Evolutionary conservation across 352 stramenopile genomes (phyloP), one percentile per base, ranked within the genome.

Genomic region (Pythium insidiosum): DNA sequence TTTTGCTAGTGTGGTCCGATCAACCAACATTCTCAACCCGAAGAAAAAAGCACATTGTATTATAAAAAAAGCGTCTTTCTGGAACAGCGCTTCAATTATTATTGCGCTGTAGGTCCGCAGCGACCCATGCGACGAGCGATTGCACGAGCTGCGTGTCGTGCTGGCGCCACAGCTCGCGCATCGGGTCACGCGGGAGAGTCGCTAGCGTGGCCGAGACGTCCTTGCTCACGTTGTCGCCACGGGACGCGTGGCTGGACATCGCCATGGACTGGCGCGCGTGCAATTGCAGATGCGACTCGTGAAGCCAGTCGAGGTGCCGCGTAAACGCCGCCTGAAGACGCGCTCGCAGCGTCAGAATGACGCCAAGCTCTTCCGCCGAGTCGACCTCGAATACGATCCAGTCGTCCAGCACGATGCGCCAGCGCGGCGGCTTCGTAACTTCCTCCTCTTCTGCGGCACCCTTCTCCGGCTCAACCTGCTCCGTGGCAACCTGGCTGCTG

Each of bases 301-400:
- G 70, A 19, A 88, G 51, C 12, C 72, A 70, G 36, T 83, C 63
- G 22, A 90, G 59, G 49, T 90, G 75, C 24, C 73, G 73, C 34
- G 73, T 60, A 38, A 88, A 90, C 10, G 71, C 57, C 15, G 68
- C 68, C 18, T 80, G 54, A 12, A 91, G 59, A 1, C 79, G 73
- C 38, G 71, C 41, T 12, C 75, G 79, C 13, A 91, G 44, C 26
- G 66, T 47, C 19, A 75, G 50, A 13, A 91, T 19, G 45, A 58
- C 64, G 4, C 55, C 49, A 13, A 67, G 73, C 43, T 85, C 72
- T n/a, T 70, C 54, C 9, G 31, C 46, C 28, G 48, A 64, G 19
- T 40, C 38, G 16, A 86, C 35, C 40, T 84, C 61, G 26, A 85
- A 87, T 19, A 86, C 67, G 29, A 88, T 56, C 79, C 79, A 91